Base-by-base conservation (phyloP, 73 alveolate genomes). In the Blepharisma japonicum region DNA sequence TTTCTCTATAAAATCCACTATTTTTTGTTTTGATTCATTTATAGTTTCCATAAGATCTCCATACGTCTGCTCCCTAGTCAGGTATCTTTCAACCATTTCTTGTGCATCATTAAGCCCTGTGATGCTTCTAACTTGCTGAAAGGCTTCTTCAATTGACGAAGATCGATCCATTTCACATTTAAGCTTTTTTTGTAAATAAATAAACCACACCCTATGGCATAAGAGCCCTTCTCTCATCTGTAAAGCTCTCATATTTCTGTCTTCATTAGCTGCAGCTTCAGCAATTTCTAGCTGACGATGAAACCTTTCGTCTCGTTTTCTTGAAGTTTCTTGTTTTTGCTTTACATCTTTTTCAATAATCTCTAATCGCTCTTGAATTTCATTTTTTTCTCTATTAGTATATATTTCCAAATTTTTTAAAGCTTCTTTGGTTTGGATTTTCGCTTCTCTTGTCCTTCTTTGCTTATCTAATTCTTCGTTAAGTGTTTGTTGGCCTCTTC, bases 221-320 rank as follows among this genome's bases (percentile, higher is more conserved):
- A 88, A 83, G 78, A 55, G 81, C 82, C 81, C 86, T 68, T 88
- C 95, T 54, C 86, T 51, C 85, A 88, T 71, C 50, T 84, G 86
- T 46, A 79, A 67, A 50, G 86, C 95, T 49, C 81, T 83, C 7
- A 88, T 71, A 71, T 88, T 91, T 55, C 86, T 88, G 80, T 88
- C 86, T 68, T 88, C 95, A 84, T 88, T 88, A 42, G 95, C 95
- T 5, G 95, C 95, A 14, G 91, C 81, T 46, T 88, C 95, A 7
- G 95, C 95, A 6, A 88, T 88, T 55, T 88, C 95, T 38, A 79
- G 72, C 53, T 88, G 88, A 6, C 95, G 53, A 11, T 86, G 46
- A 6, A 80, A 87, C 51, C 95, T 71, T 48, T 88, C 95, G 89
- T 83, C 86, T 23, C 90, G 25, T 50, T 88, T 68, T 66, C 77